These are phyloP conservation scores for Coemansia sp. DNA, from an alignment of 192 early-diverging fungal species.

Conservation along the genomic window DNA sequence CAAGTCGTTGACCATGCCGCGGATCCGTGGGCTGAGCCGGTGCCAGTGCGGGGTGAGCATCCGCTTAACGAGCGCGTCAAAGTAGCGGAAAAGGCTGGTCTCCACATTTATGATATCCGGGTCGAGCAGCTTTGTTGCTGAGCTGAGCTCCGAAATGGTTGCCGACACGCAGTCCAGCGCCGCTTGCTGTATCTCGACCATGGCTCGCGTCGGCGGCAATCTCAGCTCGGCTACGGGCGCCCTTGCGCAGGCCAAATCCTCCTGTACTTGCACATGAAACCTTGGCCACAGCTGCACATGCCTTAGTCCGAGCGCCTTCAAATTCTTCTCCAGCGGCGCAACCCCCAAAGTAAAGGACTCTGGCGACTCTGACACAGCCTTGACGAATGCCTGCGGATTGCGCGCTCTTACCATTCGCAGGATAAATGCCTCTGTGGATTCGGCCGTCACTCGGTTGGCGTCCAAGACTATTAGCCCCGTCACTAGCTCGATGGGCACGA, in stretches of 20 bases:
- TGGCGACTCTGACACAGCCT: conserved; percentile 90
- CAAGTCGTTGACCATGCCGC: conserved; percentile 78
- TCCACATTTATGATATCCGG: conserved; percentile 84
- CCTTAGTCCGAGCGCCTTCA: conserved; percentile 79
- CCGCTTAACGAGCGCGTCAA: conserved; percentile 75
- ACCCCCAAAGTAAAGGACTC: conserved; percentile 81
- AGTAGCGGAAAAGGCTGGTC: conserved; percentile 82
- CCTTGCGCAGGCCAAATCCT: conserved; percentile 58
- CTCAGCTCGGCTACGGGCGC: conserved; percentile 75
- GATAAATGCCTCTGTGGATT: conserved; percentile 90
- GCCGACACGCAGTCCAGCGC: conserved; percentile 85
- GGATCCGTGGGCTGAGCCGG: conserved; percentile 69
- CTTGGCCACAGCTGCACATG: conserved; percentile 90
- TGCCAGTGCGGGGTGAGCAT: conserved; percentile 93
- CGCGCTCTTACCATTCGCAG: conserved; percentile 76
- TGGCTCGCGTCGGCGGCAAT: conserved; percentile 76
- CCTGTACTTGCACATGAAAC: conserved; percentile 29
- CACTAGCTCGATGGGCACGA: conserved; percentile 74
- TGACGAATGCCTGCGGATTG: conserved; percentile 88
- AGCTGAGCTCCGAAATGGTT: conserved; percentile 75
- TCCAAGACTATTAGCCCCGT: conserved; percentile 87
- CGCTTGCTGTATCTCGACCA: conserved; percentile 82
- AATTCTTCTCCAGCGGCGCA: conserved; percentile 83
- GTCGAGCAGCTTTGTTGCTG: conserved; percentile 71
- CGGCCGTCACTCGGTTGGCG: conserved; percentile 78